phyloP scores from a whole-genome alignment of 495 filamentous ascomycete genomes.

The Penicillium flavigenum region DNA sequence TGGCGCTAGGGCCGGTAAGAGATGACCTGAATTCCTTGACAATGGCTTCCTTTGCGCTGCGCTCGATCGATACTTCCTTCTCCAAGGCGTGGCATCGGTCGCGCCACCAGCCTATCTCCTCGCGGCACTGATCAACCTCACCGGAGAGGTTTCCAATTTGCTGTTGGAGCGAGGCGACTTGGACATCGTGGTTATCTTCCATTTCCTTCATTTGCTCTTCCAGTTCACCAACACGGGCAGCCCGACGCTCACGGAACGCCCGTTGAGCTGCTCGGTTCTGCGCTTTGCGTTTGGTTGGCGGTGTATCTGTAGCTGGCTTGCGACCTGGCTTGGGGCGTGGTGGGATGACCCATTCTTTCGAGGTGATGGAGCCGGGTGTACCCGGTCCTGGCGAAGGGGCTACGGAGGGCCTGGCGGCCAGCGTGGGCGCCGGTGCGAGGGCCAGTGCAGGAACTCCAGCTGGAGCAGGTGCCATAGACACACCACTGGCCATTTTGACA shows the following conservation, averaged over 20 bases:
- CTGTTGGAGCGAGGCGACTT: conserved; percentile 42
- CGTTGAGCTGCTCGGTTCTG: conserved; percentile 93
- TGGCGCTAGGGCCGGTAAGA: conserved; percentile 22
- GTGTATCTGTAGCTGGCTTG: conserved; percentile 88
- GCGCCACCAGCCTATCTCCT: conserved; percentile 49
- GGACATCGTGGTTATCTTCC: conserved; percentile 51
- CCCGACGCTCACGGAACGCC: conserved; percentile 83
- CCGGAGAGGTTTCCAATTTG: conserved; percentile 52
- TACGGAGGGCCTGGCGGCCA: conserved; percentile 38
- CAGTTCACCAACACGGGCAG: conserved; percentile 79
- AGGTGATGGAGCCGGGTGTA: conserved; percentile 56
- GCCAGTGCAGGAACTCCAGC: conserved; percentile 33
- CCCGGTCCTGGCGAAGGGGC: conserved; percentile 45
- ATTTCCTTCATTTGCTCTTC: conserved; percentile 77
- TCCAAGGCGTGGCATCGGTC: conserved; percentile 51
- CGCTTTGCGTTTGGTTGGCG: conserved; percentile 86
- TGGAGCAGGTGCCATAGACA: conserved; percentile 35
- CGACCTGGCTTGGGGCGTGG: conserved; percentile 89
- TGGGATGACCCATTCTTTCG: conserved; percentile 84
- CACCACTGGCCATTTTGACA: conserved; percentile 37
- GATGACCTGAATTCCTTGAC: conserved; percentile 44
- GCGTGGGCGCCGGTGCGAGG: conserved; percentile 36
- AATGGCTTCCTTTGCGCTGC: conserved; percentile 42
- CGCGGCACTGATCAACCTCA: conserved; percentile 50
- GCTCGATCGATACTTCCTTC: conserved; percentile 46